Conservation (phyloP, 2,329 filamentous ascomycete genomes). For the Aspergillus japonicus region DNA sequence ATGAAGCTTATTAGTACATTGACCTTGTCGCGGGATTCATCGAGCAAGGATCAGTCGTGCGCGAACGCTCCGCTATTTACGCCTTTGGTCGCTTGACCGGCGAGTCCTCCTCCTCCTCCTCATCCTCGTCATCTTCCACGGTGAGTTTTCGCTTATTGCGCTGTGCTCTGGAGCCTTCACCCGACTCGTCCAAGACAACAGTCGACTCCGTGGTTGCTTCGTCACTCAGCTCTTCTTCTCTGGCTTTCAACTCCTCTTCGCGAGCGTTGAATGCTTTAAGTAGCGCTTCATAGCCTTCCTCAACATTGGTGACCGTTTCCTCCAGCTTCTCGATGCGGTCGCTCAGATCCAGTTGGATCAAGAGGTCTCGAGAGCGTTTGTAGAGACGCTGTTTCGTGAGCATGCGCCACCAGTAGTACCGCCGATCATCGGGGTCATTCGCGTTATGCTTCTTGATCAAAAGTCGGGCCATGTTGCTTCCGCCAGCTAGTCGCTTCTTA, state of each 20-base stretch:
- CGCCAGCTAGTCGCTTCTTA: conserved; percentile 46
- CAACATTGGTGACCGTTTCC: conserved; percentile 56
- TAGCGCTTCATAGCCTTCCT: conserved; percentile 59
- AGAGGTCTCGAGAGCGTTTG: conserved; percentile 58
- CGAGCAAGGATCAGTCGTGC: conserved; percentile 4
- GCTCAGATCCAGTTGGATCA: conserved; percentile 57
- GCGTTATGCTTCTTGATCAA: conserved; percentile 47
- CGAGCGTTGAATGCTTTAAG: conserved; percentile 44
- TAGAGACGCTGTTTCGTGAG: conserved; percentile 63
- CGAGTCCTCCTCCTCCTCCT: conserved; percentile 16
- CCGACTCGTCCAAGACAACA: conserved; percentile 26
- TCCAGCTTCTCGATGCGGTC: conserved; percentile 62
- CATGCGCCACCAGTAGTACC: conserved; percentile 66
- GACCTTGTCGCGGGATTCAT: neutral
- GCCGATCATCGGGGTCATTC: conserved; percentile 55
- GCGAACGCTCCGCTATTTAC: conserved; percentile 12
- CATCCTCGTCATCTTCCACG: conserved; percentile 31
- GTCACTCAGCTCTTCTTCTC: conserved; percentile 24
- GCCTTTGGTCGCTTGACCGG: conserved; percentile 35
- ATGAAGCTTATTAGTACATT: conserved; percentile 13
- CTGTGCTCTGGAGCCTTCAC: conserved; percentile 19
- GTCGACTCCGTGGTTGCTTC: conserved; percentile 26
- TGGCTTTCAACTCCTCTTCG: conserved; percentile 29
- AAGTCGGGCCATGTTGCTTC: conserved; percentile 54
- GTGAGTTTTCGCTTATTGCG: conserved; percentile 35